Conservation (phyloP, 371 early-diverging fungal species). For the Haplosporangium sp. region DNA sequence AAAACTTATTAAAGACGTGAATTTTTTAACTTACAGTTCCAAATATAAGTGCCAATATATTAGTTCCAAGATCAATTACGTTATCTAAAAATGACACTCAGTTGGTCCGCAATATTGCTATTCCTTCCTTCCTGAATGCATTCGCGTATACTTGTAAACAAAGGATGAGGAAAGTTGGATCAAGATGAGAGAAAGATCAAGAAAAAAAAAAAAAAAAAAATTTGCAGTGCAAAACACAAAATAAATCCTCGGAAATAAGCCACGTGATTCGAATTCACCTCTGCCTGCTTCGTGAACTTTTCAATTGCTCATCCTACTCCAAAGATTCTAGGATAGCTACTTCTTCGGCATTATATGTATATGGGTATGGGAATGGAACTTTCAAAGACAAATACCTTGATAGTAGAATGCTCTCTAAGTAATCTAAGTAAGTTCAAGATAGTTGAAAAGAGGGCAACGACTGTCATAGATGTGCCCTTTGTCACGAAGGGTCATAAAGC, state of each 20-base stretch:
- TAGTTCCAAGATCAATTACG: background rate
- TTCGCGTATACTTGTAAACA: background rate
- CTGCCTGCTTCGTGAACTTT: background rate
- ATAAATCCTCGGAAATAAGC: background rate
- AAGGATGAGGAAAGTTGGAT: background rate
- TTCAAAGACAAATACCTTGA: too few relatives aligned
- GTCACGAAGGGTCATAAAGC: too few relatives aligned
- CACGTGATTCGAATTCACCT: background rate
- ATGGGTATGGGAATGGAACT: too few relatives aligned
- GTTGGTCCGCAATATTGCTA: background rate
- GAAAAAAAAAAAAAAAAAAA: background rate
- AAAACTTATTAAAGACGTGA: background rate
- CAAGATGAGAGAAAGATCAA: background rate
- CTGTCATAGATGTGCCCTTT: too few relatives aligned
- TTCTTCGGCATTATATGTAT: too few relatives aligned
- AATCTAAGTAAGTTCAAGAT: too few relatives aligned
- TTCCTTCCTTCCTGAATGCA: background rate
- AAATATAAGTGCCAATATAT: background rate
- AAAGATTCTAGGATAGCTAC: too few relatives aligned
- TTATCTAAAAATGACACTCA: background rate
- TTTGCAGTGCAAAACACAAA: slow-evolving; percentile 8
- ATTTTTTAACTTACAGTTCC: background rate
- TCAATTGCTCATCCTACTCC: background rate
- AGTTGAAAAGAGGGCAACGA: too few relatives aligned
- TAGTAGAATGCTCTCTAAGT: too few relatives aligned